Base-by-base conservation (phyloP, 2,329 filamentous ascomycete genomes). In the Colletotrichum sp. region DNA sequence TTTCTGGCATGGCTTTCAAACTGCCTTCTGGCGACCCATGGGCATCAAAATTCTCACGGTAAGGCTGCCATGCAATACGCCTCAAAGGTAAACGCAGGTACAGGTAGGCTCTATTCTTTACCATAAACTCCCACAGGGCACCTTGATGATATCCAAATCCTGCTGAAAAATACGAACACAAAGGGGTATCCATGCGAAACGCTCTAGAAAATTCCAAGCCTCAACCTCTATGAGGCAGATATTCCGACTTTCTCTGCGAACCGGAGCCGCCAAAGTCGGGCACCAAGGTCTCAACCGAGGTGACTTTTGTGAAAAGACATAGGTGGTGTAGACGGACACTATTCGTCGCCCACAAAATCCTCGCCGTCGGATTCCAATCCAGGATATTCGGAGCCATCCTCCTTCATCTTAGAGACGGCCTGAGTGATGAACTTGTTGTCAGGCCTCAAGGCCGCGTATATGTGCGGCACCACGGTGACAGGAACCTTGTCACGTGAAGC, bases 391-490 rank as follows among this genome's bases (percentile, higher is more conserved):
- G 71, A 55, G 5, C 66, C 74, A 6, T 74, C 71, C 3, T 71
- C 76, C 18, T 69, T 76, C 43, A 76, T 59, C 16, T 59, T 76
- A 2, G 78, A 78, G 36, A 77, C 69, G 18, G 79, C 71, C 34
- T 76, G 78, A 38, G 76, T 74, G 68, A 81, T 78, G 9, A 78
- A 73, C 38, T 78, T 81, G 30, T 64, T 81, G 74, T 88, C 85
- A 0, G 86, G 85, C 30, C 80, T 81, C 28, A 86, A 77, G 3
- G 82, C 78, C 0, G 81, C 83, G 69, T 84, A 86, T 79, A 86
- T 82, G 18, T 77, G 73, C 0, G 85, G 81, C 3, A 82, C 82
- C 30, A 89, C 80, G 0, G 83, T 65, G 1, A 85, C 76, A 10
- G 80, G 77, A 18, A 79, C 28, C 68, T 28, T 76, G 4, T 69